phyloP scores from a whole-genome alignment of 2,329 filamentous ascomycete species.

The Rutstroemia sp. region DNA sequence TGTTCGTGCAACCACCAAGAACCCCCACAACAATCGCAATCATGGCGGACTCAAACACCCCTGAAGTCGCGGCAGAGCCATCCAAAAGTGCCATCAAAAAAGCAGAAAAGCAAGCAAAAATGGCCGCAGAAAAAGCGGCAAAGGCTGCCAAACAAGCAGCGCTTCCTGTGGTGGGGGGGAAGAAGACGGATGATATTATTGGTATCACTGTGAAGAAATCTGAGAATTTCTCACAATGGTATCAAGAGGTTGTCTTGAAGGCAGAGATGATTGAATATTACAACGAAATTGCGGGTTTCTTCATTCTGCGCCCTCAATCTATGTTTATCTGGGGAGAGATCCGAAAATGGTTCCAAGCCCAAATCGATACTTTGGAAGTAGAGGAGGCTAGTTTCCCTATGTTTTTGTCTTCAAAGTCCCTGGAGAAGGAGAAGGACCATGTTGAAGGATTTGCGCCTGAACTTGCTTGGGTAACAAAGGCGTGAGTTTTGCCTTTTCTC shows the following conservation, averaged over 20 bases:
- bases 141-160: constrained; percentile 51
- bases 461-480: constrained; percentile 82
- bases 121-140: constrained; percentile 53
- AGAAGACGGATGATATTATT: constrained; percentile 63
- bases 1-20: not conserved
- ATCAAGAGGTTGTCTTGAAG: constrained; percentile 95
- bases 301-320: constrained; percentile 71
- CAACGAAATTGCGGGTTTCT: constrained; percentile 86
- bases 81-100: constrained; percentile 61
- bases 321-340: constrained; percentile 63
- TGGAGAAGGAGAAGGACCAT: constrained; percentile 78
- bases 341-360: constrained; percentile 58
- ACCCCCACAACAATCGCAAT: constrained; percentile 5
- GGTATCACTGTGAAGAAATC: constrained; percentile 83
- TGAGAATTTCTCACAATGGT: constrained; percentile 89
- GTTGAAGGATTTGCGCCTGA: constrained; percentile 97
- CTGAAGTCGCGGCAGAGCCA: constrained; percentile 27
- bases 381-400: constrained; percentile 96
- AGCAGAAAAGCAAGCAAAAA: constrained; percentile 56
- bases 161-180: constrained; percentile 47
- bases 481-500: constrained; percentile 40
- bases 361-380: constrained; percentile 86
- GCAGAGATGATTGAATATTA: constrained; percentile 98
- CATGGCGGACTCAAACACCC: constrained; percentile 15
- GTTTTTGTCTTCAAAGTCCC: constrained; percentile 85